Evolutionary conservation across 106 monocot genomes (phyloP).

Genomic region (Xerophyta viscosa): DNA sequence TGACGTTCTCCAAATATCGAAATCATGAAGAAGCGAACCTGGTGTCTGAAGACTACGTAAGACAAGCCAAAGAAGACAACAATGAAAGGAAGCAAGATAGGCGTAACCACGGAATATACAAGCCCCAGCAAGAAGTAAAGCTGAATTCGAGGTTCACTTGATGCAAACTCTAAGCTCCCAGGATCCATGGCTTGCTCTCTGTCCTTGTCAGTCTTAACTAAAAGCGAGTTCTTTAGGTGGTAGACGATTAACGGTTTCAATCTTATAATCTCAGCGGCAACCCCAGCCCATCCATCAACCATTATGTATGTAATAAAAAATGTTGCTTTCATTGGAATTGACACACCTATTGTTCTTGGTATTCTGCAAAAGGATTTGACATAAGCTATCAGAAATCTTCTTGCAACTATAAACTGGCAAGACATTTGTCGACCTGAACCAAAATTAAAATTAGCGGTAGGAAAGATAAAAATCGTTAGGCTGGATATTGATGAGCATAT

Average conservation of each 20-base stretch:
- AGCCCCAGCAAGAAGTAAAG: constrained; percentile 93
- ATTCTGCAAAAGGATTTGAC: constrained; percentile 39
- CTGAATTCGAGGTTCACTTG: constrained; percentile 78
- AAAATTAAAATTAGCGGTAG: too few species aligned
- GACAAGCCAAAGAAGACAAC: constrained; percentile 68
- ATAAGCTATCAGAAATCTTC: too few species aligned
- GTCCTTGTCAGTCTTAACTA: constrained; percentile 87
- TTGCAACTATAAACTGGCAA: too few species aligned
- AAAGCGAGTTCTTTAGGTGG: constrained; percentile 74
- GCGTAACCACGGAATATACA: constrained; percentile 80
- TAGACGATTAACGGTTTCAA: constrained; percentile 71
- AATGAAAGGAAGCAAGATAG: constrained; percentile 85
- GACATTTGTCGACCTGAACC: too few species aligned
- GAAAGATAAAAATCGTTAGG: too few species aligned
- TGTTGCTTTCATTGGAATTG: constrained; percentile 93
- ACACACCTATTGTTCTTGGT: constrained; percentile 62
- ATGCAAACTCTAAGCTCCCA: constrained; percentile 69
- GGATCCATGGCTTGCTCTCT: constrained; percentile 92
- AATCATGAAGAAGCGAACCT: constrained; percentile 32
- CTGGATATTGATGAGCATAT: too few species aligned
- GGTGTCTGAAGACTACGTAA: constrained; percentile 79
- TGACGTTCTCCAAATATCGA: too few species aligned
- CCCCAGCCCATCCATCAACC: constrained; percentile 96
- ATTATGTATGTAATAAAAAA: constrained; percentile 92
- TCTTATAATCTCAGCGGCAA: constrained; percentile 87